Conservation (phyloP, 768 basidiomycete genomes). For the Xanthoconium purpureum region DNA sequence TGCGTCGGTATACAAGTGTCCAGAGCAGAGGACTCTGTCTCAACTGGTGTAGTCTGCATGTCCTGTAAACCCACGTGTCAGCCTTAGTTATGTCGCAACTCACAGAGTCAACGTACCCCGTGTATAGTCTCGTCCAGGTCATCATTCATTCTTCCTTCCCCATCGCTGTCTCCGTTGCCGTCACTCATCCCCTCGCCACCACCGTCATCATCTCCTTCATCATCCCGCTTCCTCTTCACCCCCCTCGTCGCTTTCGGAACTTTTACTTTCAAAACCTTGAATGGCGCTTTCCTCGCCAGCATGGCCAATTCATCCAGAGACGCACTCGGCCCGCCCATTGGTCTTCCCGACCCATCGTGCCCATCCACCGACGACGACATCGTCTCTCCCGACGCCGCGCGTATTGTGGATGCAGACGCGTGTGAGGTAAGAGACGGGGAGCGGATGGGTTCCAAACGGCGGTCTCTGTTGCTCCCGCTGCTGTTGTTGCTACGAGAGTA, state of each 20-base stretch:
- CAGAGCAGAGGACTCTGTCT: neutral
- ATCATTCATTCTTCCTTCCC: neutral
- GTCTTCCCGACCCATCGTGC: neutral
- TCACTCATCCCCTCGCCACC: neutral
- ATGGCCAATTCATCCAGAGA: slow-evolving; percentile 13
- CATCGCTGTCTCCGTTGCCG: neutral
- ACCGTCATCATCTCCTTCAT: neutral
- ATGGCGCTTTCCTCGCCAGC: slow-evolving; percentile 16
- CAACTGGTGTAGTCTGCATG: too few relatives aligned
- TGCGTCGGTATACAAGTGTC: neutral
- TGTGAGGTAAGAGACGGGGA: too few relatives aligned
- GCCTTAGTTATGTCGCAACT: neutral
- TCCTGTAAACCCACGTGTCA: neutral
- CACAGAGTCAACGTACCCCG: neutral
- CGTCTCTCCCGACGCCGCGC: neutral
- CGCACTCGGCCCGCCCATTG: slow-evolving; percentile 20
- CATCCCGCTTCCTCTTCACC: slow-evolving; percentile 17
- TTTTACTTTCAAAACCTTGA: slow-evolving; percentile 6
- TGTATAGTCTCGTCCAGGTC: neutral
- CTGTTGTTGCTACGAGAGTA: too few relatives aligned
- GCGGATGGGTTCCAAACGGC: neutral
- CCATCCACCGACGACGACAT: neutral
- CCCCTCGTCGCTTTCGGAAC: slow-evolving; percentile 3
- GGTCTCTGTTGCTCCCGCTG: neutral
- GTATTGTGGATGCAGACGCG: neutral